Evolutionary conservation across 1,284 basidiomycete genomes (phyloP).

Genomic region (Marasmius sp.): DNA sequence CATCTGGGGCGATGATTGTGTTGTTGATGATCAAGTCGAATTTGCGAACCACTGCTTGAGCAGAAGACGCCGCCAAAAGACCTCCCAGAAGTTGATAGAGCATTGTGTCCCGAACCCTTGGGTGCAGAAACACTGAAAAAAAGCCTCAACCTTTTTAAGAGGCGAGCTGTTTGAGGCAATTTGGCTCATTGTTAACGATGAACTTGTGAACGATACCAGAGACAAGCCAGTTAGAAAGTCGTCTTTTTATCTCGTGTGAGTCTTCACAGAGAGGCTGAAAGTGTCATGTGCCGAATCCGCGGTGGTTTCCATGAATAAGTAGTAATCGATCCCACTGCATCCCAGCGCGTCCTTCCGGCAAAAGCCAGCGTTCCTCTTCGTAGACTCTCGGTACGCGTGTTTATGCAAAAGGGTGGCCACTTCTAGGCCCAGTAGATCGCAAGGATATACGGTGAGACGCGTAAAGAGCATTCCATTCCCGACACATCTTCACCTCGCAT

Average conservation of each 20-base stretch:
- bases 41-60: slow-evolving; percentile 6
- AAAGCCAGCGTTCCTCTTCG: too few species aligned
- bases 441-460: too few species aligned
- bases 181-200: not conserved
- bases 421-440: too few species aligned
- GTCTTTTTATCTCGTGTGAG: not conserved
- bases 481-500: too few species aligned
- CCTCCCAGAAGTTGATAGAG: not conserved
- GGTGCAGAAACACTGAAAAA: not conserved
- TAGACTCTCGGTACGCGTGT: too few species aligned
- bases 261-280: not conserved
- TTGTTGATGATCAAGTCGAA: slow-evolving; percentile 21
- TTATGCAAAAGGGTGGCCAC: too few species aligned
- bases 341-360: too few species aligned
- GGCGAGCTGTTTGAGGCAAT: not conserved
- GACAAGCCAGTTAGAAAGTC: not conserved
- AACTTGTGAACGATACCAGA: not conserved
- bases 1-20: slow-evolving; percentile 23
- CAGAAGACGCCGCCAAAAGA: slow-evolving; percentile 1
- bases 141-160: not conserved
- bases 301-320: too few species aligned
- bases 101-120: not conserved
- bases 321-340: too few species aligned
- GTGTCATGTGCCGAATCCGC: not conserved
- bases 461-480: too few species aligned